phyloP scores from a whole-genome alignment of 257 asterid species.

The Ilex asprella region DNA sequence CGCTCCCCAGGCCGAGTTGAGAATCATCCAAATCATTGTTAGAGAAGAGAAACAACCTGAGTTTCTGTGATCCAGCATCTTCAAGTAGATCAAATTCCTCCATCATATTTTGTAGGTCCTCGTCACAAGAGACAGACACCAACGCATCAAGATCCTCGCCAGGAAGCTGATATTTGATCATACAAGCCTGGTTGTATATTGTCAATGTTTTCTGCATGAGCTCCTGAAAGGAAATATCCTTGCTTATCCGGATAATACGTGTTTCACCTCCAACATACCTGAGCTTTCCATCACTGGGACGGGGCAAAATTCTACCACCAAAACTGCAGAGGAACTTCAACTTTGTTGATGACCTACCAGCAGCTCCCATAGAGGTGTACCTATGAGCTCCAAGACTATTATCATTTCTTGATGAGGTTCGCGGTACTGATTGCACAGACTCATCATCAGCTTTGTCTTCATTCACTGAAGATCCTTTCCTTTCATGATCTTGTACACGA shows the following conservation, averaged over 20 bases:
- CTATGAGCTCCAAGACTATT: conserved; percentile 29
- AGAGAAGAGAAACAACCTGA: conserved; percentile 69
- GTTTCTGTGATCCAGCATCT: conserved; percentile 63
- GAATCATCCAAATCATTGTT: conserved; percentile 56
- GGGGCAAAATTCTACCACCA: conserved; percentile 85
- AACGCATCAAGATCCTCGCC: conserved; percentile 96
- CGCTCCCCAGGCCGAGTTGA: conserved; percentile 47
- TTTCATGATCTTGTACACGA: conserved; percentile 41
- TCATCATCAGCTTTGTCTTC: conserved; percentile 38
- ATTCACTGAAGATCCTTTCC: conserved; percentile 24
- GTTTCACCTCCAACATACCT: conserved; percentile 97
- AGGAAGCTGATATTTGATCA: conserved; percentile 89
- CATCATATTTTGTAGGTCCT: conserved; percentile 86
- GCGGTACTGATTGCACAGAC: conserved; percentile 37
- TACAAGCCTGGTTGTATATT: conserved; percentile 44
- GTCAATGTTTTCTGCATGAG: conserved; percentile 56
- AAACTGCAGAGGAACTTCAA: conserved; percentile 84
- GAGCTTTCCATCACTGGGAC: conserved; percentile 90
- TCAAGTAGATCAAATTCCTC: conserved; percentile 65
- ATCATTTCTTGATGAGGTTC: conserved; percentile 32
- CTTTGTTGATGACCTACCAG: conserved; percentile 35
- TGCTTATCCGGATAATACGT: conserved; percentile 60
- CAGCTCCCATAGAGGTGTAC: conserved; percentile 35
- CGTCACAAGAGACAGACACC: conserved; percentile 87
- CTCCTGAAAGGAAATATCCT: conserved; percentile 66